These are phyloP conservation scores for Sclerotinia borealis DNA, from an alignment of 2,329 filamentous ascomycete genomes.

Conservation along the genomic window DNA sequence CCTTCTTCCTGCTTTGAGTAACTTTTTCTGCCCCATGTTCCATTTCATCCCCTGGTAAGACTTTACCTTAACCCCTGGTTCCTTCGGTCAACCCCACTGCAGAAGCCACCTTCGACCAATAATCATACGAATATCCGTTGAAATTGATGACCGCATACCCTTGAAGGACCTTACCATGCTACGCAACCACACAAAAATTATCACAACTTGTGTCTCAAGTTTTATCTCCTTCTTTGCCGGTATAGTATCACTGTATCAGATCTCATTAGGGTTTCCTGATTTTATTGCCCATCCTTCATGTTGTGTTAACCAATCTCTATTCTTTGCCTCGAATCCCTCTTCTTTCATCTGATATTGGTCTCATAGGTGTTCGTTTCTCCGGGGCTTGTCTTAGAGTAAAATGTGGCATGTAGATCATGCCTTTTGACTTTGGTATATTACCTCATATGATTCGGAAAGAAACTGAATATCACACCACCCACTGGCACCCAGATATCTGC, in stretches of 20 bases:
- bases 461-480: background rate
- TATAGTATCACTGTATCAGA: constrained; percentile 1
- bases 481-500: too few species aligned
- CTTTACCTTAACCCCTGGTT: background rate
- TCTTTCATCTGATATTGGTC: background rate
- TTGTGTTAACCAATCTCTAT: background rate
- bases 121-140: background rate
- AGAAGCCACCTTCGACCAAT: background rate
- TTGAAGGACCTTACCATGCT: constrained; percentile 3
- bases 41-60: background rate
- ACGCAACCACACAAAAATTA: background rate
- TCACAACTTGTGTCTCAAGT: constrained; percentile 2
- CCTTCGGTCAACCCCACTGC: background rate
- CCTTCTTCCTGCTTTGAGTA: background rate
- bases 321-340: background rate
- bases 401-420: constrained; percentile 9
- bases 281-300: background rate
- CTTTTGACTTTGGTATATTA: background rate
- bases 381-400: background rate
- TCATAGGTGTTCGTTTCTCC: background rate
- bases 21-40: background rate
- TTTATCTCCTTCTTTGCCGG: background rate
- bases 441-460: background rate
- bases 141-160: background rate
- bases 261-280: background rate